Conservation (phyloP, 192 early-diverging fungal genomes). For the Coemansia sp. region DNA sequence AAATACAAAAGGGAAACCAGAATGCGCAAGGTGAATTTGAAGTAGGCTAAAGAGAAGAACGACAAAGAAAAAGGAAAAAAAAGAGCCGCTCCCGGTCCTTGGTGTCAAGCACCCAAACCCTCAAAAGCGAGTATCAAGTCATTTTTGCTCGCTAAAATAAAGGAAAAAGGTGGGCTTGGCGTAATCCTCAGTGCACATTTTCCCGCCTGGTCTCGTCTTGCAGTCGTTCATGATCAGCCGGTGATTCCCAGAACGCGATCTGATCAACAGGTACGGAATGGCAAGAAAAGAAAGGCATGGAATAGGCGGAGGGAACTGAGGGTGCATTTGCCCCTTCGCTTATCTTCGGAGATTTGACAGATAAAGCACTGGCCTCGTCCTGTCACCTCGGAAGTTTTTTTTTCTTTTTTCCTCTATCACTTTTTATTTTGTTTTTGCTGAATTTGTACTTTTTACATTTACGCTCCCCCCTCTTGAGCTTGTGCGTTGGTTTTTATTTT, state of each 20-base stretch:
- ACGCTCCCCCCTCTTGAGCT: neutral
- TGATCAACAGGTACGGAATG: neutral
- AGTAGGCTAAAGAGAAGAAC: neutral
- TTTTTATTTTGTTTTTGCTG: neutral
- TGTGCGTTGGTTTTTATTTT: neutral
- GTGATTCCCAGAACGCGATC: neutral
- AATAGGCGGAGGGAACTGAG: neutral
- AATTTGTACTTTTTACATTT: conserved; percentile 6
- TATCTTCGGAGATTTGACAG: conserved; percentile 4
- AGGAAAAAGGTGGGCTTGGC: neutral
- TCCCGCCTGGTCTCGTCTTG: too few species aligned
- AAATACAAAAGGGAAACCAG: neutral
- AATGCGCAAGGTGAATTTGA: too few species aligned
- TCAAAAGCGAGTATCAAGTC: too few species aligned
- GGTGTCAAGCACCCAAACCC: too few species aligned
- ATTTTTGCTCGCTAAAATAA: neutral
- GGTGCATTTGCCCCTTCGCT: neutral
- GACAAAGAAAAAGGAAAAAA: neutral
- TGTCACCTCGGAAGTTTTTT: neutral
- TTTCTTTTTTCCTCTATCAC: conserved; percentile 2
- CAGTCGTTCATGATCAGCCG: neutral
- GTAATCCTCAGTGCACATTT: too few species aligned
- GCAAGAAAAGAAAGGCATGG: neutral
- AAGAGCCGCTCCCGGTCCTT: too few species aligned
- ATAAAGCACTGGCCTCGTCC: neutral